These are phyloP conservation scores for Colletotrichum sp. DNA, from an alignment of 2,329 filamentous ascomycete species.

Conservation along the genomic window DNA sequence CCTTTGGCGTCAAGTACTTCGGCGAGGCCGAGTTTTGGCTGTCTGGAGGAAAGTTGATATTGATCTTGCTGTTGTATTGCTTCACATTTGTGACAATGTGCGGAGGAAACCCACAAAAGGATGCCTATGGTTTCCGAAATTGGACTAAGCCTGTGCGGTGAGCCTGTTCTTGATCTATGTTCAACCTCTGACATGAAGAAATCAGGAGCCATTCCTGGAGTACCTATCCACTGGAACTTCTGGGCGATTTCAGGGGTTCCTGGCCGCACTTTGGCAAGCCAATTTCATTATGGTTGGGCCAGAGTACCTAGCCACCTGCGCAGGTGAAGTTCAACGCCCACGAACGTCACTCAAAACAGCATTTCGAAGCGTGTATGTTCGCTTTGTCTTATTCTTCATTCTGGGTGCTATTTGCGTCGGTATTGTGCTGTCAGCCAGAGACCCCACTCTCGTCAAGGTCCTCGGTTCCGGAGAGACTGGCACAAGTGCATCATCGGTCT, in stretches of 20 bases:
- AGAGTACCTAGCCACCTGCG: constrained; percentile 69
- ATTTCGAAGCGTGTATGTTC: not conserved
- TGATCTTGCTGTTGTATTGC: constrained; percentile 69
- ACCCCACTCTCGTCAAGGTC: constrained; percentile 50
- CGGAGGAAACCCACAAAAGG: constrained; percentile 74
- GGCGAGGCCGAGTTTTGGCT: constrained; percentile 74
- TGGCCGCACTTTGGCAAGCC: constrained; percentile 69
- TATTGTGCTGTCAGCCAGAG: constrained; percentile 47
- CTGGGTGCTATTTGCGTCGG: constrained; percentile 68
- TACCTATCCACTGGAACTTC: constrained; percentile 59
- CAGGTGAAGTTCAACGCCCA: constrained; percentile 68
- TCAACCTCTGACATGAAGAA: constrained; percentile 30
- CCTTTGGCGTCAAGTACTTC: constrained; percentile 22
- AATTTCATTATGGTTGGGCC: constrained; percentile 68
- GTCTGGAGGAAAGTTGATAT: constrained; percentile 65
- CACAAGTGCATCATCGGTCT: constrained; percentile 53
- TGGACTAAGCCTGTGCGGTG: constrained; percentile 58
- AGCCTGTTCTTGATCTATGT: constrained; percentile 46
- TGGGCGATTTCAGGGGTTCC: constrained; percentile 74
- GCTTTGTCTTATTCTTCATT: constrained; percentile 62
- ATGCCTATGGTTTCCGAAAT: constrained; percentile 73
- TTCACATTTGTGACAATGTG: constrained; percentile 82
- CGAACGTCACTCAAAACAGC: constrained; percentile 64
- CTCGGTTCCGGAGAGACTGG: not conserved
- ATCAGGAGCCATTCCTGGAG: not conserved